Evolutionary conservation across 1,139 yeast genomes (phyloP), one percentile per base, ranked within the genome.

Genomic region (Suhomyces maxii): DNA sequence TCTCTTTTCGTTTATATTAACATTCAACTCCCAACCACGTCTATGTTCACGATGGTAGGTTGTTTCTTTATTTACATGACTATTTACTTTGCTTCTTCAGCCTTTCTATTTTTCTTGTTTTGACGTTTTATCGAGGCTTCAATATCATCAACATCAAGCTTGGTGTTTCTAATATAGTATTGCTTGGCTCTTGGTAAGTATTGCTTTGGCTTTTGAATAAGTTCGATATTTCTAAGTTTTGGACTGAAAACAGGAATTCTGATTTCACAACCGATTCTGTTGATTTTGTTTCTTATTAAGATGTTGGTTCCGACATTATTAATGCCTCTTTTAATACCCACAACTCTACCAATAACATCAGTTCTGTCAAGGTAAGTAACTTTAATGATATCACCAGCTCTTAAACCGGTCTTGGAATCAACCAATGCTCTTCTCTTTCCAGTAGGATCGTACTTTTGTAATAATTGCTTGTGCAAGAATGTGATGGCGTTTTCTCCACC

Each of bases 161-260:
- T 84, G 54, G 89, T 79, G 67, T 82, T 86, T 71, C 97, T 85
- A 62, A 90, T 87, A 68, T 88, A 90, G 75, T 84, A 89, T 56
- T 89, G 93, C 75, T 88, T 89, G 69, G 82, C 80, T 79, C 96
- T 80, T 25, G 76, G 64, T 75, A 83, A 79, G 69, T 87, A 84
- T 60, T 76, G 77, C 55, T 77, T 75, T 26, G 95, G 91, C 64
- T 83, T 84, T 67, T 87, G 78, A 54, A 90, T 67, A 34, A 88
- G 65, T 65, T 90, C 97, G 48, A 90, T 75, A 65, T 85, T 80
- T 54, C 83, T 80, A 49, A 90, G 76, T 45, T 80, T 76, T 25
- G 97, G 97, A 53, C 85, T 87, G 73, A 77, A 90, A 34, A 90
- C 69, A 28, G 91, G 91, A 46, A 89, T 80, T 54, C 93, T 76